A percentile compares a stretch with the other conserved stretches of the same genome.
Evolutionary conservation across 306 rosid genomes (phyloP).

Genomic region (Casuarina cunninghamiana): DNA sequence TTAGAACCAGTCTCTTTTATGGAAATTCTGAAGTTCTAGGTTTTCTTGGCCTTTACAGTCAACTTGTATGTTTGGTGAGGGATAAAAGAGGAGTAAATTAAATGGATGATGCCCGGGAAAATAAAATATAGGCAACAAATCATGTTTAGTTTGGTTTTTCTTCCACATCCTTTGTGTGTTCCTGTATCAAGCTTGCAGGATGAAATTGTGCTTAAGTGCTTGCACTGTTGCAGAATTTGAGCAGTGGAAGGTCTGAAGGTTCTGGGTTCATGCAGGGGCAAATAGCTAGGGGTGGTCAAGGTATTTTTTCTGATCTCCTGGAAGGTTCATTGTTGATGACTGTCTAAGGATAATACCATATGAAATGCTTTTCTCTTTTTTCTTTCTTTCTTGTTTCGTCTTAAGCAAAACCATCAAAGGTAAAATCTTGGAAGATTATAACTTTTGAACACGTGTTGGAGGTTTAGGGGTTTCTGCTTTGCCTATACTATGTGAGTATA

Average conservation of each 20-base stretch:
- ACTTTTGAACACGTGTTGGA: not conserved
- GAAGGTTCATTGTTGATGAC: slow-evolving; percentile 18
- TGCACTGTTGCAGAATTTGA: slow-evolving; percentile 45
- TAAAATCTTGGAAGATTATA: not conserved
- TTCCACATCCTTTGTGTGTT: not conserved
- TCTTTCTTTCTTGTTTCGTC: not conserved
- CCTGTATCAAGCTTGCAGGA: slow-evolving; percentile 3
- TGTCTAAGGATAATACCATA: not conserved
- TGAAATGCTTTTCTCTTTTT: not conserved
- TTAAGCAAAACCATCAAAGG: not conserved
- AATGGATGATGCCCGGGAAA: too few relatives aligned
- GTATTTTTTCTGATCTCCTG: slow-evolving; percentile 48
- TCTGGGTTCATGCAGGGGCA: slow-evolving; percentile 51
- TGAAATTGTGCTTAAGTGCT: slow-evolving; percentile 4
- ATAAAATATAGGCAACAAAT: not conserved
- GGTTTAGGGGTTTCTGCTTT: not conserved
- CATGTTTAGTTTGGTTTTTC: not conserved
- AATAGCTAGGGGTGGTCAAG: slow-evolving; percentile 60
- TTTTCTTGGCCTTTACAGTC: not conserved
- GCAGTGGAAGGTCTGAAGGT: slow-evolving; percentile 48
- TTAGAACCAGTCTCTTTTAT: not conserved
- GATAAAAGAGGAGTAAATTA: not conserved
- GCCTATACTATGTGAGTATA: not conserved
- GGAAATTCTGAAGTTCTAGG: not conserved
- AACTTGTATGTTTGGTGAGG: not conserved